These are phyloP conservation scores for Corrigiola litoralis DNA, from an alignment of 179 eudicot species.

Conservation along the genomic window DNA sequence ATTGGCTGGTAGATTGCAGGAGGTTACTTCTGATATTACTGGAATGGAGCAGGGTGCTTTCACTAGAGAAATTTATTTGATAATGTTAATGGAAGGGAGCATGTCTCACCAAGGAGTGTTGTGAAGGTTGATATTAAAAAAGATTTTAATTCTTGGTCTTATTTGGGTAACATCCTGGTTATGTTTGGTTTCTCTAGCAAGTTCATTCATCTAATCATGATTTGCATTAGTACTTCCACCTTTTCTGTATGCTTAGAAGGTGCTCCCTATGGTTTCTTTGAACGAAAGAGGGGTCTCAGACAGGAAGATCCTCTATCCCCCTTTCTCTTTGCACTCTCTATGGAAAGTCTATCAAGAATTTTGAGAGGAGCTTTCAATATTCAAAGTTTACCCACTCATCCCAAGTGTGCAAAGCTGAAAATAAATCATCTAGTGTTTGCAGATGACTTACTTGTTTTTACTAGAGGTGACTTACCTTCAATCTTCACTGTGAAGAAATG, in stretches of 20 bases:
- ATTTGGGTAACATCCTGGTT: too few relatives aligned
- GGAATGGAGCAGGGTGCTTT: too few relatives aligned
- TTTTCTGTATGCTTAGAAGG: neutral
- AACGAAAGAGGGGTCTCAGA: neutral
- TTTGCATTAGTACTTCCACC: neutral
- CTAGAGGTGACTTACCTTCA: neutral
- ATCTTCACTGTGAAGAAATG: neutral
- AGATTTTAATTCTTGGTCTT: too few relatives aligned
- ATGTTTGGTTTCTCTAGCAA: neutral
- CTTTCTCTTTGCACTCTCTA: neutral
- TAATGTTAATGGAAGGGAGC: too few relatives aligned
- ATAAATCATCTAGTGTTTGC: neutral
- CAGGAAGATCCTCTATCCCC: neutral
- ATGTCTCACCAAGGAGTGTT: too few relatives aligned
- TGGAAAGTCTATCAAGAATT: neutral
- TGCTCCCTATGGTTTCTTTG: neutral
- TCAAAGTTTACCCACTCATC: neutral
- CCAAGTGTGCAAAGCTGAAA: neutral
- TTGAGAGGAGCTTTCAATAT: neutral
- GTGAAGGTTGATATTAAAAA: too few relatives aligned
- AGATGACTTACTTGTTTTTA: neutral
- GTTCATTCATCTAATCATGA: neutral
- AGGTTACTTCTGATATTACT: neutral
- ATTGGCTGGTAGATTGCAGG: neutral
- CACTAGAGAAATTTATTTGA: too few relatives aligned